A percentile compares a stretch with the other conserved stretches of the same genome.
Evolutionary conservation across 179 eudicot genomes (phyloP).

Genomic region (Dionaea muscipula): DNA sequence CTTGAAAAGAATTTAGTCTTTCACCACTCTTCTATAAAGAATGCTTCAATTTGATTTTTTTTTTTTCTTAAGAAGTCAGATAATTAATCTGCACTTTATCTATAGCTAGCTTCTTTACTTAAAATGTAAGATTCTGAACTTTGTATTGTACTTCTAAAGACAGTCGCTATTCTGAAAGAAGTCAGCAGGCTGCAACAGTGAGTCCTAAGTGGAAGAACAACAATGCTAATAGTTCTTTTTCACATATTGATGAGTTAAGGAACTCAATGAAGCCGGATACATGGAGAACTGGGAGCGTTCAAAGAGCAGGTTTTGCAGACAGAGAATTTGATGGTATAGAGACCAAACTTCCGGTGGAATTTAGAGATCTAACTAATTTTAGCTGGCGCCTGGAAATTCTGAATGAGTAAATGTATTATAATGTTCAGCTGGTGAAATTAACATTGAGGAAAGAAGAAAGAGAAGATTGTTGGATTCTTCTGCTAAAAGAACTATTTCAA

Average conservation of each 20-base stretch:
- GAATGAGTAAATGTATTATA: neutral
- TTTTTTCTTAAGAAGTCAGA: neutral
- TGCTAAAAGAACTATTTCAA: slow-evolving; percentile 16
- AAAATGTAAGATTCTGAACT: slow-evolving; percentile 4
- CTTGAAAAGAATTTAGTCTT: neutral
- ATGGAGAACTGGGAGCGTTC: slow-evolving; percentile 59
- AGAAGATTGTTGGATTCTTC: slow-evolving; percentile 15
- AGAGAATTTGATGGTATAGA: slow-evolving; percentile 46
- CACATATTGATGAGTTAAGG: slow-evolving; percentile 15
- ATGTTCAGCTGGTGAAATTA: slow-evolving; percentile 62
- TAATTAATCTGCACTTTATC: neutral
- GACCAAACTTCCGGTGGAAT: slow-evolving; percentile 1
- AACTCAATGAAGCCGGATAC: slow-evolving; percentile 26
- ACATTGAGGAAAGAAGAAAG: slow-evolving; percentile 13
- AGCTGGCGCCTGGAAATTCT: neutral
- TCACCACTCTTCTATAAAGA: neutral
- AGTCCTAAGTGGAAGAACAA: slow-evolving; percentile 10
- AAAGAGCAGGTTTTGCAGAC: slow-evolving; percentile 41
- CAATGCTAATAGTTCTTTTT: slow-evolving; percentile 16
- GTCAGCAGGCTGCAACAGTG: slow-evolving; percentile 14
- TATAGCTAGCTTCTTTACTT: neutral
- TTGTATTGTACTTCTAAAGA: slow-evolving; percentile 33
- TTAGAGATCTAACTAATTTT: neutral
- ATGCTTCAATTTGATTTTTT: neutral
- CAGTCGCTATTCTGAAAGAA: slow-evolving; percentile 29